Evolutionary conservation across 345 rosid species (phyloP), one percentile per base, ranked within the genome.

Genomic region (Citrus australasica): DNA sequence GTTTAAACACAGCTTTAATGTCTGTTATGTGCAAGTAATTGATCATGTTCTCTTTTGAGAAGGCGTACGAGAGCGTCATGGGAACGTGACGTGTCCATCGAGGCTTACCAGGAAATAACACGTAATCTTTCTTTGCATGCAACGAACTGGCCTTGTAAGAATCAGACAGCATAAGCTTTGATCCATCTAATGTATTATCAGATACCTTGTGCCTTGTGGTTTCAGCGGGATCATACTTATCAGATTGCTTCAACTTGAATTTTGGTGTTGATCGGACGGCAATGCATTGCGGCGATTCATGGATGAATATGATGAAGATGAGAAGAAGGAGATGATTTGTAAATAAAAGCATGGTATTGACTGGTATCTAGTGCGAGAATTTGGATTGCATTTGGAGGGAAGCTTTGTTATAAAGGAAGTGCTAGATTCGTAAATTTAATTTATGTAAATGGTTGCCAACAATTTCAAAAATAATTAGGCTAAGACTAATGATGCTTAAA

Each of bases 81-180:
- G 97, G 95, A 25, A 71, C 38, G 28, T 69, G 80, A 38, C 86
- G 88, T 9, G 78, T 30, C 98, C 98, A 92, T 76, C 90, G 85
- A 27, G 98, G 98, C 40, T 84, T 87, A 6, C 93, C 95, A 0
- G 90, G 87, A 76, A 92, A 93, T 55, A 82, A 88, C 59, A 83
- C 88, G 83, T 82, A 90, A 24, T 82, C 81, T 66, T 77, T 80
- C 1, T 62, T 69, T 51, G 83, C 80, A 79, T 86, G 87, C 59
- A 79, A 16, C 48, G 77, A 67, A 11, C 77, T 82, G 78, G 8
- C 22, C 8, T 53, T 16, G 58, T 53, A 53, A 17, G 58, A 53
- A 53, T 53, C 58, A 53, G 58, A 53, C 58, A 53, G 58, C 58
- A 1, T 53, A 53, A 53, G 22, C 58, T 17, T 17, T 17, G 58